Conservation (phyloP, 192 early-diverging fungal species). For the Spizellomyces punctatus region DNA sequence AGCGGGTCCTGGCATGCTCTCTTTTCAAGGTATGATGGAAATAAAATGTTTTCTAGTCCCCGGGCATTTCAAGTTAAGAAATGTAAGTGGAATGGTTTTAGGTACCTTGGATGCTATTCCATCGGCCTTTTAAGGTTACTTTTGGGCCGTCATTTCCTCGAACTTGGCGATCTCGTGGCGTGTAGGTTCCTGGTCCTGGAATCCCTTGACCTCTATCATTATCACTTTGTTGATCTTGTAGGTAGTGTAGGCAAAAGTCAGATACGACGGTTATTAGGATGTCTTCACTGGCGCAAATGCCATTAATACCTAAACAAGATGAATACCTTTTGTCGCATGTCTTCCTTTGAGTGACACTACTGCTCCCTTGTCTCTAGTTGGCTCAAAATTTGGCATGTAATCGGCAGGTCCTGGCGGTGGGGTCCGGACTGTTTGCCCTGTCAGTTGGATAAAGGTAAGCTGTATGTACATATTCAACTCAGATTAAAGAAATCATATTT, state of each 20-base stretch:
- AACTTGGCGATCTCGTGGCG: conserved; percentile 55
- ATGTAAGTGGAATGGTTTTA: neutral
- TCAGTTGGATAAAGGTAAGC: too few relatives aligned
- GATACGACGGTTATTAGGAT: neutral
- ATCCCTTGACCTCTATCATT: neutral
- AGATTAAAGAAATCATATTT: too few relatives aligned
- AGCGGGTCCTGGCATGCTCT: conserved; percentile 51
- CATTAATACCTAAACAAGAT: neutral
- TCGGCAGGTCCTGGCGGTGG: conserved; percentile 42
- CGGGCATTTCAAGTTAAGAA: too few relatives aligned
- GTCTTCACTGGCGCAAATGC: neutral
- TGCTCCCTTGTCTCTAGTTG: conserved; percentile 33
- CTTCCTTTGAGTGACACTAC: conserved; percentile 38
- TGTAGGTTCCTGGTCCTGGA: conserved; percentile 52
- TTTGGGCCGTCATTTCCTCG: conserved; percentile 49
- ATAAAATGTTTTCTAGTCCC: too few relatives aligned
- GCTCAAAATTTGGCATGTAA: conserved; percentile 41
- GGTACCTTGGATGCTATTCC: conserved; percentile 23
- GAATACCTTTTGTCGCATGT: conserved; percentile 16
- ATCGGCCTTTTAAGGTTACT: conserved; percentile 50
- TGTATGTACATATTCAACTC: too few relatives aligned
- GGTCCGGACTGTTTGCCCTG: neutral
- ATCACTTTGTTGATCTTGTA: neutral
- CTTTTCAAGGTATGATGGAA: conserved; percentile 13
- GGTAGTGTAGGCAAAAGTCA: neutral